Conservation (phyloP, 2,329 filamentous ascomycete genomes). For the Microcyclospora pomicola region DNA sequence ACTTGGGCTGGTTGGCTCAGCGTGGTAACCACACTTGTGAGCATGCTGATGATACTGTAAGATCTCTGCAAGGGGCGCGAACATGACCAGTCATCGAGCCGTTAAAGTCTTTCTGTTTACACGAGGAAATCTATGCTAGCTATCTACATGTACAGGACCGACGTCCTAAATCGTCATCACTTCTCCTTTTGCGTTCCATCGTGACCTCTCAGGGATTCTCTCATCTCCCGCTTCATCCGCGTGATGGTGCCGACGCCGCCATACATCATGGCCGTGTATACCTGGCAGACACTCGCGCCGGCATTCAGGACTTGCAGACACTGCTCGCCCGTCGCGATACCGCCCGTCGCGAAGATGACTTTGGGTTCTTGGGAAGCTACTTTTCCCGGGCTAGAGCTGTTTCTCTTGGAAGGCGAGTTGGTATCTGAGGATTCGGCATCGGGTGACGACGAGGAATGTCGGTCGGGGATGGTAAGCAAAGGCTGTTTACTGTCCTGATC, state of each 20-base stretch:
- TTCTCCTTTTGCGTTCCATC: background rate
- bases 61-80: too few relatives aligned
- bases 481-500: constrained; percentile 19
- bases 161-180: background rate
- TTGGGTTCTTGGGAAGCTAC: constrained; percentile 38
- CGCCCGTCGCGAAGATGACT: constrained; percentile 85
- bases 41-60: too few relatives aligned
- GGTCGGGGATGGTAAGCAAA: constrained; percentile 19
- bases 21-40: too few relatives aligned
- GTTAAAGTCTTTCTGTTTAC: too few relatives aligned
- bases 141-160: too few relatives aligned
- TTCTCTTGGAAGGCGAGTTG: too few relatives aligned
- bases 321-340: constrained; percentile 78
- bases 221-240: constrained; percentile 37
- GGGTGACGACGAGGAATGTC: constrained; percentile 11
- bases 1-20: too few relatives aligned
- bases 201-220: constrained; percentile 23
- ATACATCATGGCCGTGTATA: constrained; percentile 63
- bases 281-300: constrained; percentile 57
- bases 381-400: too few relatives aligned
- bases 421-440: constrained; percentile 1
- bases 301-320: constrained; percentile 71
- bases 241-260: constrained; percentile 48
- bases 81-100: too few relatives aligned
- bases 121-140: too few relatives aligned